phyloP scores from a whole-genome alignment of 1,139 yeast species.

The Blastobotrys illinoisensis region DNA sequence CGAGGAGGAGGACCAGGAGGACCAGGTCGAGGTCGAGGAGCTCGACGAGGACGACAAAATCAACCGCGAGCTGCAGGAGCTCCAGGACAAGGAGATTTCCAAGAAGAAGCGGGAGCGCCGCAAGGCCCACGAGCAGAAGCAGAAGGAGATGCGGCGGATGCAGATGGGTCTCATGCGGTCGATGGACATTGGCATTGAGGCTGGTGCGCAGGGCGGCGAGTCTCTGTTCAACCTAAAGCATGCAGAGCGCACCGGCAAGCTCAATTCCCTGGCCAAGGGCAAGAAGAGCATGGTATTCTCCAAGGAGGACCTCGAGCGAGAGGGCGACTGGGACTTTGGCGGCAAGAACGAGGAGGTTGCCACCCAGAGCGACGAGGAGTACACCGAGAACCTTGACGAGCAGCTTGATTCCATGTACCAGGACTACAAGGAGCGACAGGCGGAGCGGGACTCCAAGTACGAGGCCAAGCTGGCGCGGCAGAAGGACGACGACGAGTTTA shows the following conservation, averaged over 20 bases:
- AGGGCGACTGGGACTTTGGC: slow-evolving; percentile 24
- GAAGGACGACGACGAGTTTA: slow-evolving; percentile 55
- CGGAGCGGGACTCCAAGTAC: slow-evolving; percentile 74
- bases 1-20: slow-evolving; percentile 33
- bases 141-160: slow-evolving; percentile 83
- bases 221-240: slow-evolving; percentile 73
- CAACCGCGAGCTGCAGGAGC: slow-evolving; percentile 71
- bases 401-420: slow-evolving; percentile 80
- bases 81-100: slow-evolving; percentile 66
- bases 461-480: slow-evolving; percentile 76
- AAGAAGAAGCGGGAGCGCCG: slow-evolving; percentile 75
- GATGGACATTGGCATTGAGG: slow-evolving; percentile 88
- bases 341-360: slow-evolving; percentile 43
- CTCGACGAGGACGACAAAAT: slow-evolving; percentile 86
- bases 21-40: slow-evolving; percentile 53
- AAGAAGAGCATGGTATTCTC: slow-evolving; percentile 70
- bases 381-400: slow-evolving; percentile 64
- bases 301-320: slow-evolving; percentile 33
- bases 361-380: slow-evolving; percentile 33
- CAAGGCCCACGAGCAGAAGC: slow-evolving; percentile 73
- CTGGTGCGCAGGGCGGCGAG: slow-evolving; percentile 72
- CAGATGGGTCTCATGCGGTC: slow-evolving; percentile 97
- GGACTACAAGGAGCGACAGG: slow-evolving; percentile 62
- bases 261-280: slow-evolving; percentile 71
- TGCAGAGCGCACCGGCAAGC: slow-evolving; percentile 82